A percentile compares a stretch with the other conserved stretches of the same genome.
Conservation (phyloP, 2,329 filamentous ascomycete species). For the Cladosporium sp. region DNA sequence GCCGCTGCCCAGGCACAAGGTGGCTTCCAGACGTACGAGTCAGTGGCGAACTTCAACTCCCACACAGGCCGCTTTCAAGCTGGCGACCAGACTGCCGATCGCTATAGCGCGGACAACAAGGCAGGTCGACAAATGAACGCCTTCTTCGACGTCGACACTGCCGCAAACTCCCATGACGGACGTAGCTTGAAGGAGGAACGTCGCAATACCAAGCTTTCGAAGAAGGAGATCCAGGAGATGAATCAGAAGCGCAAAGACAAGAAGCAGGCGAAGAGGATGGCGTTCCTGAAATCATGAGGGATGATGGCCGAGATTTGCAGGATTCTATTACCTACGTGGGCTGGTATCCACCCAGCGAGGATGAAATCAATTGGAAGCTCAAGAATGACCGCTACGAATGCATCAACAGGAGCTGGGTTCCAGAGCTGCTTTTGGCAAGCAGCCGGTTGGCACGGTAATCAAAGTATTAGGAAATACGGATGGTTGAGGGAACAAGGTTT, state of each 20-base stretch:
- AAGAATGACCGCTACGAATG: no score
- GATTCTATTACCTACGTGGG: no score
- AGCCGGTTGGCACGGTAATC: no score
- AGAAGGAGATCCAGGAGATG: conserved; percentile 82
- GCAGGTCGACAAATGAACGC: conserved; percentile 82
- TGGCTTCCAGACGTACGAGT: conserved; percentile 46
- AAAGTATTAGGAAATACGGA: no score
- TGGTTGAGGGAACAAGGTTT: no score
- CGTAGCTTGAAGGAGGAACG: conserved; percentile 87
- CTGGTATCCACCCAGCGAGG: no score
- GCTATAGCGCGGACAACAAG: conserved; percentile 83
- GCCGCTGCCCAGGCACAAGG: conserved; percentile 19
- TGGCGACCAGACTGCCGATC: conserved; percentile 60
- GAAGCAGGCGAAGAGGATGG: conserved; percentile 90
- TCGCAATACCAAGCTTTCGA: conserved; percentile 73
- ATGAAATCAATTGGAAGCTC: no score
- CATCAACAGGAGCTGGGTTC: no score
- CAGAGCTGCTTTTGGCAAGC: no score
- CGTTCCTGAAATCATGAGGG: conserved; percentile 73
- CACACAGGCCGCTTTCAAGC: conserved; percentile 81
- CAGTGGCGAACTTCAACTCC: conserved; percentile 78
- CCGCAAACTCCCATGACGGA: conserved; percentile 84
- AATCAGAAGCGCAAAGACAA: conserved; percentile 81
- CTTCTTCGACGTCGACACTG: conserved; percentile 92
- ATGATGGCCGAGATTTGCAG: no score